Evolutionary conservation across 2,329 filamentous ascomycete species (phyloP).

Genomic region (Cryphonectria radicalis): DNA sequence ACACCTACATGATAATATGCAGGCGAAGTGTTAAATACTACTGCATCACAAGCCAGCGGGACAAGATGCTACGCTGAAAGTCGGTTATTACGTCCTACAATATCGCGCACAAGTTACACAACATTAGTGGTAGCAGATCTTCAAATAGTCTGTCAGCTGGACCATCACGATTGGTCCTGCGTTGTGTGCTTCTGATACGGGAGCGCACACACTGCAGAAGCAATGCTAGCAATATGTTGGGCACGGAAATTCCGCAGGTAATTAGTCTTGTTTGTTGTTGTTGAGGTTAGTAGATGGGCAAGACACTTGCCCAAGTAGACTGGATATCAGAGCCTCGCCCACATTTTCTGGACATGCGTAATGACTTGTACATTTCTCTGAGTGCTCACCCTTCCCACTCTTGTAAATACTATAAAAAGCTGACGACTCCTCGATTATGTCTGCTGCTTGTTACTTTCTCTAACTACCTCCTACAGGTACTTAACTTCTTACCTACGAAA

Average conservation of each 20-base stretch:
- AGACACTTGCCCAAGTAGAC: not conserved
- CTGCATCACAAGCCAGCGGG: not conserved
- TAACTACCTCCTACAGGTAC: not conserved
- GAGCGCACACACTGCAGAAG: not conserved
- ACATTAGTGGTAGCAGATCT: not conserved
- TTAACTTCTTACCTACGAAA: not conserved
- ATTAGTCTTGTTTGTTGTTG: not conserved
- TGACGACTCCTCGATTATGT: constrained; percentile 5
- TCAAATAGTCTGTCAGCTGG: not conserved
- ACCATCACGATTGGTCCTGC: not conserved
- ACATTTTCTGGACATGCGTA: not conserved
- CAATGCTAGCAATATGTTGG: not conserved
- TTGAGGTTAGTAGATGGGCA: not conserved
- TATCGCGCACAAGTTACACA: not conserved
- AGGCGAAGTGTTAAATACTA: not conserved
- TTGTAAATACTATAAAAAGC: constrained; percentile 9
- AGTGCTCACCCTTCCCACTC: not conserved
- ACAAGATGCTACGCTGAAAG: not conserved
- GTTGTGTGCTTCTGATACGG: constrained; percentile 1
- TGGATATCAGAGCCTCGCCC: constrained; percentile 17
- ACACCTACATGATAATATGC: not conserved
- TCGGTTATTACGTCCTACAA: not conserved
- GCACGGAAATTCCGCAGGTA: not conserved
- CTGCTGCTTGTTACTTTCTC: not conserved
- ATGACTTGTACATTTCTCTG: not conserved